Evolutionary conservation across 805 yeast genomes (phyloP).

Genomic region (Yarrowia yakushimensis): DNA sequence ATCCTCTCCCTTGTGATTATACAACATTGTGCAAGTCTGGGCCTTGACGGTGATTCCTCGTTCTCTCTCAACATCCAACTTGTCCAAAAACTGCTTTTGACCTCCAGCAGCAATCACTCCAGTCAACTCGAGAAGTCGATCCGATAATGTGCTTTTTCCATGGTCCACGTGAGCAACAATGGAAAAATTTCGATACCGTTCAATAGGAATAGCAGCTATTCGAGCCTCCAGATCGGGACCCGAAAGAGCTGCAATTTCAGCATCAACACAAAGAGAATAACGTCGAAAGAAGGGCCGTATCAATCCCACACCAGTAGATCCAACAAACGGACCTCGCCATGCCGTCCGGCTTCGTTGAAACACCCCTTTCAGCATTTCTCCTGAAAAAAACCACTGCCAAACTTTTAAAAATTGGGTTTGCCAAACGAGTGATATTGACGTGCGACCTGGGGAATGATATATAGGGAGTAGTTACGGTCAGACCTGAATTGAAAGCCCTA

Average conservation of each 20-base stretch:
- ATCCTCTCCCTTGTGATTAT: constrained; percentile 62
- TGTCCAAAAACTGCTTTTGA: constrained; percentile 83
- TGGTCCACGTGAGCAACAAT: constrained; percentile 96
- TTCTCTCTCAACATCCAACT: constrained; percentile 90
- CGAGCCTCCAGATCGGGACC: constrained; percentile 47
- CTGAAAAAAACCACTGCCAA: too few species aligned
- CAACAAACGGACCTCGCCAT: background rate
- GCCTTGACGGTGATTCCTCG: constrained; percentile 97
- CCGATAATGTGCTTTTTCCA: constrained; percentile 75
- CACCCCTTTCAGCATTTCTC: constrained; percentile 1
- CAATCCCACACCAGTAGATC: too few species aligned
- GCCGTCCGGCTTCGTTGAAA: background rate
- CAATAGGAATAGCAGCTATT: constrained; percentile 74
- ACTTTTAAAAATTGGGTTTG: background rate
- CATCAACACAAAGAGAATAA: constrained; percentile 4
- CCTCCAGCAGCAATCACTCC: constrained; percentile 76
- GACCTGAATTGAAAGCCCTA: too few species aligned
- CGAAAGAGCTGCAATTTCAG: constrained; percentile 4
- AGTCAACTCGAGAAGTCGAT: constrained; percentile 79
- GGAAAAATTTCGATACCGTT: constrained; percentile 82
- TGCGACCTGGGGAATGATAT: too few species aligned
- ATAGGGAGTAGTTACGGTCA: too few species aligned
- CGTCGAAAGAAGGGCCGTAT: background rate
- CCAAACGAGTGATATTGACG: too few species aligned
- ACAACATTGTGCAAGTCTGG: constrained; percentile 93